Evolutionary conservation across 306 rosid genomes (phyloP).

Genomic region (Malus sylvestris): DNA sequence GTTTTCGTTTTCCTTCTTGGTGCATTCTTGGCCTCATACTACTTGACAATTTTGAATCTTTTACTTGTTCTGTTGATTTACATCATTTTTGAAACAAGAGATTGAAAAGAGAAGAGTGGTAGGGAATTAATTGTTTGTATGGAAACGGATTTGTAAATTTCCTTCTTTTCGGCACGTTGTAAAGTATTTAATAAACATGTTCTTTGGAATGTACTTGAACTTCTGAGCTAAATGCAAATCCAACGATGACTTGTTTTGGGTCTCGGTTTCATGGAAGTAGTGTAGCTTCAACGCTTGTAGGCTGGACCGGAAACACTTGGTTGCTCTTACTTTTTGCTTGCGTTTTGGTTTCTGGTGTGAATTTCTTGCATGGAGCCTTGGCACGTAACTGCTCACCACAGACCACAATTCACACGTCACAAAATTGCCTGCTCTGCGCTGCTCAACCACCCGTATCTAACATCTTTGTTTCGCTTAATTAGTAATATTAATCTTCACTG

Average conservation of each 20-base stretch:
- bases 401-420: neutral
- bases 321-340: neutral
- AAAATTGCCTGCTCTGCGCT: neutral
- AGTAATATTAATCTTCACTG: neutral
- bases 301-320: neutral
- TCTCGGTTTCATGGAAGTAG: neutral
- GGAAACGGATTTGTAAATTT: neutral
- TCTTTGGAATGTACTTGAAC: neutral
- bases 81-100: neutral
- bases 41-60: neutral
- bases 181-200: neutral
- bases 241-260: neutral
- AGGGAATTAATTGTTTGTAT: neutral
- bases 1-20: neutral
- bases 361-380: neutral
- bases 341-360: neutral
- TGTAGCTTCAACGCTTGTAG: neutral
- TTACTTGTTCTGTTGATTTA: neutral
- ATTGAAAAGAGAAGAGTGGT: neutral
- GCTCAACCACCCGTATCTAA: neutral
- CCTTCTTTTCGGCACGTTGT: neutral
- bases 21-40: neutral
- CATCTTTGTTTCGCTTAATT: neutral
- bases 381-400: neutral
- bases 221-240: neutral